Conservation (phyloP, 2,329 filamentous ascomycete genomes). For the Aspergillus piperis region DNA sequence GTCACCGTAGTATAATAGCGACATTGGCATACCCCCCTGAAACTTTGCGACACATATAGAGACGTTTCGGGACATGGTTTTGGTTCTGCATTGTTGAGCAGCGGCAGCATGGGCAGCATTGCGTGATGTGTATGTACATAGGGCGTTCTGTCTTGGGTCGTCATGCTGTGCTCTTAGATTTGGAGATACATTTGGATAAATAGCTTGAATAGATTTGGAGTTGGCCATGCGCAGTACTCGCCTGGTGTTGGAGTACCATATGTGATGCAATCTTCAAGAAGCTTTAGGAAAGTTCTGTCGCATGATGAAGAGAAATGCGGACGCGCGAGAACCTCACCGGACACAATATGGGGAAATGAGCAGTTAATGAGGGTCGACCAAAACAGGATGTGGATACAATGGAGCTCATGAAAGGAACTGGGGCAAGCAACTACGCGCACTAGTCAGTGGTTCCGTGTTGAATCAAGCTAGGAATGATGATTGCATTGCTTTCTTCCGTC, state of each 20-base stretch:
- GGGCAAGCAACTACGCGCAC: background rate
- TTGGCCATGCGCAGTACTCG: background rate
- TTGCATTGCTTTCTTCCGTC: background rate
- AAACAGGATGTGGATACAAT: background rate
- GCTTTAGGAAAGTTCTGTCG: background rate
- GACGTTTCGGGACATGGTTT: conserved; percentile 3
- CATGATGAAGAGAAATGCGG: background rate
- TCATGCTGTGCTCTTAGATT: conserved; percentile 14
- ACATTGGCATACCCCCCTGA: background rate
- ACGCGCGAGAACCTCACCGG: background rate
- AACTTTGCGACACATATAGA: background rate
- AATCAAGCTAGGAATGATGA: background rate
- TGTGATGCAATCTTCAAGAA: background rate
- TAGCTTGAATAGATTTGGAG: conserved; percentile 6
- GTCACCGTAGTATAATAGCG: conserved; percentile 5
- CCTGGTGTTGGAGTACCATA: background rate
- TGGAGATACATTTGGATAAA: conserved; percentile 17
- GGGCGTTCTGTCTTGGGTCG: conserved; percentile 21
- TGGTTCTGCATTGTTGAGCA: background rate
- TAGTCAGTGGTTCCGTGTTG: background rate
- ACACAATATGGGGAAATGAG: background rate
- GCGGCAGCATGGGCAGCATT: background rate
- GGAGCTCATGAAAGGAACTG: background rate
- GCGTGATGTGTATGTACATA: conserved; percentile 21
- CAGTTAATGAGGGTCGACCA: background rate